Evolutionary conservation across 139 green algal genomes (phyloP).

Genomic region (Micractinium sp.): DNA sequence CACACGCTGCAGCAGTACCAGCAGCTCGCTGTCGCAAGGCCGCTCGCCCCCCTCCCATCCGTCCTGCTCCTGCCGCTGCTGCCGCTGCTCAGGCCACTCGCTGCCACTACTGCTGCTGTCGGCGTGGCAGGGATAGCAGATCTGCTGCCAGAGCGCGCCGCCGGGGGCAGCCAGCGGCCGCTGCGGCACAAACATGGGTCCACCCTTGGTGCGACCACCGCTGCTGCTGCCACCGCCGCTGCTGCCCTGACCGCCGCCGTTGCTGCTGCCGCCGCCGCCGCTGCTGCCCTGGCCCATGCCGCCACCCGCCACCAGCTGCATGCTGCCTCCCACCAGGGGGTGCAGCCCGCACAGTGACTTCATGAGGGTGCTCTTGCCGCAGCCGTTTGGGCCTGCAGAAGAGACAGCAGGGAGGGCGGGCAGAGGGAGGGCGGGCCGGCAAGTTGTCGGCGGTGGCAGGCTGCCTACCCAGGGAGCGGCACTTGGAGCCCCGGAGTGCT

Average conservation of each 20-base stretch:
- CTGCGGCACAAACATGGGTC: conserved; percentile 63
- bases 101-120: background rate
- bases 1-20: conserved; percentile 38
- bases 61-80: background rate
- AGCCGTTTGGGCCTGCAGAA: conserved; percentile 50
- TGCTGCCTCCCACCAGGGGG: background rate
- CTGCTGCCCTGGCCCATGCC: background rate
- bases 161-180: conserved; percentile 56
- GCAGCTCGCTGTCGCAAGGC: background rate
- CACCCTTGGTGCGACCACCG: background rate
- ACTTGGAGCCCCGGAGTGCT: too few relatives aligned
- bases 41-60: background rate
- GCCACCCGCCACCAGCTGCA: background rate
- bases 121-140: conserved; percentile 53
- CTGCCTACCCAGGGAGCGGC: too few relatives aligned
- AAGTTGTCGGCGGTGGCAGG: too few relatives aligned
- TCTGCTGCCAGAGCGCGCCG: conserved; percentile 57
- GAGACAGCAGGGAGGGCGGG: background rate
- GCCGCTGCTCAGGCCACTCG: background rate
- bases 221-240: background rate
- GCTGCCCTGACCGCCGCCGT: background rate
- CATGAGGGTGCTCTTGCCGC: conserved; percentile 62
- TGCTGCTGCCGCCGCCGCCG: too few relatives aligned
- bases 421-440: background rate
- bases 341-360: conserved; percentile 41